Conservation (phyloP, 495 filamentous ascomycete species). For the Sphaerosporella brunnea region DNA sequence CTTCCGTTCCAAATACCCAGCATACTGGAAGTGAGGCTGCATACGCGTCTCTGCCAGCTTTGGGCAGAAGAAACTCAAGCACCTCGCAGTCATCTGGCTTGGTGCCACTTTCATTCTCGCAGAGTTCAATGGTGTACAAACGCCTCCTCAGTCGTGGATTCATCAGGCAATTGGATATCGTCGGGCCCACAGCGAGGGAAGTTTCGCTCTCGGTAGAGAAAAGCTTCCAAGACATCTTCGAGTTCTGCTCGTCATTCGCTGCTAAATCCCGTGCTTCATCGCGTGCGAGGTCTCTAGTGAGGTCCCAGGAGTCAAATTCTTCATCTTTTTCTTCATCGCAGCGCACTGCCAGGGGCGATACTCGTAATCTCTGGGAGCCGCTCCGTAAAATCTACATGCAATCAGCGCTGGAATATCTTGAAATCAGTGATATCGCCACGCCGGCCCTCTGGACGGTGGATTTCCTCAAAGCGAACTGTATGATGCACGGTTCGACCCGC, state of each 20-base stretch:
- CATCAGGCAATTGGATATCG: conserved; percentile 40
- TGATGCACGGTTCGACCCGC: conserved; percentile 11
- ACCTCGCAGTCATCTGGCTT: background rate
- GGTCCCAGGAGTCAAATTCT: conserved; percentile 17
- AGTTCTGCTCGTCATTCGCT: conserved; percentile 18
- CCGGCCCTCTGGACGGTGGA: conserved; percentile 47
- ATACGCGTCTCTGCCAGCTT: background rate
- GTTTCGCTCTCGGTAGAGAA: conserved; percentile 40
- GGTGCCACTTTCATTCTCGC: conserved; percentile 1
- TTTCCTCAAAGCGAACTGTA: conserved; percentile 34
- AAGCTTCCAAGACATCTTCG: conserved; percentile 39
- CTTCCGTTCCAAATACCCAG: conserved; percentile 5
- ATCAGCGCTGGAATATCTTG: conserved; percentile 45
- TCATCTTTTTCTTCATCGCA: conserved; percentile 26
- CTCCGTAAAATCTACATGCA: conserved; percentile 54
- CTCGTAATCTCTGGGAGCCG: conserved; percentile 36
- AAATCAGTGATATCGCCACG: conserved; percentile 45
- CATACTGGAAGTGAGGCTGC: conserved; percentile 18
- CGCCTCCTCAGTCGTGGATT: conserved; percentile 49
- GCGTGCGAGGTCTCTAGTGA: background rate
- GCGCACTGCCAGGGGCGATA: conserved; percentile 29
- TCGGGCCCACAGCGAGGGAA: conserved; percentile 39
- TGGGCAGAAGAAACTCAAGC: background rate
- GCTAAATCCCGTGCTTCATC: background rate
- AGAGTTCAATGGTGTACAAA: conserved; percentile 27